Conservation (phyloP, 345 rosid species). For the Lepidium didymum region DNA sequence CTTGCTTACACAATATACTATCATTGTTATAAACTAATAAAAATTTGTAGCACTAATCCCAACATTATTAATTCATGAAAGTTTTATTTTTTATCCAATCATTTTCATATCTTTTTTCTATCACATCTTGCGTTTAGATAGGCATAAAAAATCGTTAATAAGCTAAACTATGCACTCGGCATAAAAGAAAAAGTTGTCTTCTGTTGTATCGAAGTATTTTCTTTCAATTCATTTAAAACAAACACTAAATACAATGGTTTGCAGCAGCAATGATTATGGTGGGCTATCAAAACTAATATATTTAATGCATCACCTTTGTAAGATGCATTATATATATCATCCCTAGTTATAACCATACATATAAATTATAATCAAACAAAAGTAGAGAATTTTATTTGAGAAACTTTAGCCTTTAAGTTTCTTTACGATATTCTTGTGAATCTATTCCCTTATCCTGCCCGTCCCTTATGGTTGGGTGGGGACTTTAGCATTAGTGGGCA, state of each 20-base stretch:
- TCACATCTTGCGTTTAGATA: too few relatives aligned
- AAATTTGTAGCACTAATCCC: too few relatives aligned
- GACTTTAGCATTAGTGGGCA: slow-evolving; percentile 16
- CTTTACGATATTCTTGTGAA: slow-evolving; percentile 23
- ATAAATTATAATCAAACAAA: not conserved
- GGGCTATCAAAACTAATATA: not conserved
- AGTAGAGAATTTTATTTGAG: not conserved
- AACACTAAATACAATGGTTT: not conserved
- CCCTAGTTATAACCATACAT: not conserved
- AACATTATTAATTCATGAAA: too few relatives aligned
- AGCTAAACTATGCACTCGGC: not conserved
- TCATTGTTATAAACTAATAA: too few relatives aligned
- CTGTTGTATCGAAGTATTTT: not conserved
- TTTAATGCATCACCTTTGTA: not conserved
- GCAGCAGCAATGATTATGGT: not conserved
- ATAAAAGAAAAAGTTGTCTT: not conserved
- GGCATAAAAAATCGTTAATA: too few relatives aligned
- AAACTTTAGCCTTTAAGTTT: slow-evolving; percentile 25
- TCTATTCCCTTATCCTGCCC: slow-evolving; percentile 20
- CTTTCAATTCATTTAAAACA: not conserved
- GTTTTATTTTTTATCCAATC: too few relatives aligned
- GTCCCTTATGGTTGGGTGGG: slow-evolving; percentile 11
- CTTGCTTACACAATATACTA: too few relatives aligned
- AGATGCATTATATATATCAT: slow-evolving; percentile 11
- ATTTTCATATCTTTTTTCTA: too few relatives aligned